Percentiles rank a stretch among this genome's conserved stretches.
Evolutionary conservation across 495 filamentous ascomycete species (phyloP).

Genomic region (Penicillium canescens): DNA sequence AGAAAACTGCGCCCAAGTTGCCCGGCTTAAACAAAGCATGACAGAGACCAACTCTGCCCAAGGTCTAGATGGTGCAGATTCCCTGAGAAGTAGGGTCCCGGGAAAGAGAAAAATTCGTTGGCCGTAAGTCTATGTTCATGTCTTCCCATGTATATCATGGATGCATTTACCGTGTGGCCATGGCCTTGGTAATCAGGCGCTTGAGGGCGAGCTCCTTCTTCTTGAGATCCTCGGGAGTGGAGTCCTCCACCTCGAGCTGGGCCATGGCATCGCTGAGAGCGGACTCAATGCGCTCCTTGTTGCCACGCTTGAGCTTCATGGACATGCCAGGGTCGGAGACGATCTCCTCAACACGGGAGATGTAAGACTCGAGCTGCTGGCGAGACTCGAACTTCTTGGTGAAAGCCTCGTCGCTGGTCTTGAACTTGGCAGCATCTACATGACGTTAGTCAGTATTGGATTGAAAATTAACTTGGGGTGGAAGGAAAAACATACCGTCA

Average conservation of each 20-base stretch:
- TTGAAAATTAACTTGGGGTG: neutral
- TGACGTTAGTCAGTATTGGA: constrained; percentile 13
- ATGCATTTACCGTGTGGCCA: constrained; percentile 74
- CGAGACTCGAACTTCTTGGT: constrained; percentile 98
- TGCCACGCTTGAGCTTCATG: constrained; percentile 96
- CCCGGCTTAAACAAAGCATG: constrained; percentile 33
- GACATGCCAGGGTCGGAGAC: constrained; percentile 94
- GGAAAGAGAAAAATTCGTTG: constrained; percentile 18
- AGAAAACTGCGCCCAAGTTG: constrained; percentile 32
- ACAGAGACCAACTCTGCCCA: constrained; percentile 24
- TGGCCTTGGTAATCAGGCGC: constrained; percentile 96
- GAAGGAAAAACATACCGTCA: constrained; percentile 57
- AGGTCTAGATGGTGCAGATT: constrained; percentile 26
- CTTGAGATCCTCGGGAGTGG: constrained; percentile 90
- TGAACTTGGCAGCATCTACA: constrained; percentile 95
- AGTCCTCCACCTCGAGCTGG: constrained; percentile 85
- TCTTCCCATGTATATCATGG: constrained; percentile 23
- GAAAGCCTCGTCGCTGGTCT: constrained; percentile 95
- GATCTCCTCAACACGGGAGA: constrained; percentile 98
- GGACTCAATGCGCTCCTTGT: constrained; percentile 99
- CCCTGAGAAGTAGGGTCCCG: constrained; percentile 13
- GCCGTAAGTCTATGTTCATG: constrained; percentile 19
- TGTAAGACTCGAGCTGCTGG: constrained; percentile 99
- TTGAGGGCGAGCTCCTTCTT: constrained; percentile 99
- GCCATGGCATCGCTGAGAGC: constrained; percentile 85